Conservation (phyloP, 2,329 filamentous ascomycete species). For the Cordyceps pruinosa region DNA sequence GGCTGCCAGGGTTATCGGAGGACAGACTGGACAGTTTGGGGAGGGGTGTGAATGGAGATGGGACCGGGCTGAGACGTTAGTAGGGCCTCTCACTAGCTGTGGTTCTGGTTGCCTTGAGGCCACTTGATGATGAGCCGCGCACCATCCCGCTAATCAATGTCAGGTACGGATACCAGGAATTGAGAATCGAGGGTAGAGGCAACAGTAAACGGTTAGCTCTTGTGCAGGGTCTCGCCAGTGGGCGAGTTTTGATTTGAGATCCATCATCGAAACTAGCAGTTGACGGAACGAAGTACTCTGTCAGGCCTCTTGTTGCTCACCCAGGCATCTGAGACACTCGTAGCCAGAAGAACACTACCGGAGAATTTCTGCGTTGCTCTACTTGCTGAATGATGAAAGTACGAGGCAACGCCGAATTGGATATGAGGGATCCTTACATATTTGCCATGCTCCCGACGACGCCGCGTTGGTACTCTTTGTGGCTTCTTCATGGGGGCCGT, state of each 20-base stretch:
- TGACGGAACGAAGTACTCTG: not conserved
- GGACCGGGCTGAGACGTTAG: slow-evolving; percentile 7
- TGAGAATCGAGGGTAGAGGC: not conserved
- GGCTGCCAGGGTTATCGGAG: not conserved
- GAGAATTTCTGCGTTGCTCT: not conserved
- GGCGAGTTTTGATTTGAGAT: not conserved
- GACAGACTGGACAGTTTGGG: not conserved
- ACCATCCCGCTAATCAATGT: not conserved
- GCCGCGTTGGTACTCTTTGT: too few species aligned
- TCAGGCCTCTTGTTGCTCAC: not conserved
- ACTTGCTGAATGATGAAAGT: not conserved
- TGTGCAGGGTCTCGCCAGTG: not conserved
- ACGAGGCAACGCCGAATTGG: too few species aligned
- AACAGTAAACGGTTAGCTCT: not conserved
- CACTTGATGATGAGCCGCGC: not conserved
- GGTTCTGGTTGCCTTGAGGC: too few species aligned
- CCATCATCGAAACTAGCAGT: not conserved
- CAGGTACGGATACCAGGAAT: not conserved
- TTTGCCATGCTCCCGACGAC: not conserved
- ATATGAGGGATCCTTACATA: not conserved
- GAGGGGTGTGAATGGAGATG: not conserved
- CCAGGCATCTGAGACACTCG: too few species aligned
- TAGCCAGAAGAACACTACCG: not conserved
- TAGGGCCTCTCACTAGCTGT: too few species aligned
- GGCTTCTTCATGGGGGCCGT: not conserved